Conservation (phyloP, 805 yeast genomes). For the Nakazawaea wyomingensis region DNA sequence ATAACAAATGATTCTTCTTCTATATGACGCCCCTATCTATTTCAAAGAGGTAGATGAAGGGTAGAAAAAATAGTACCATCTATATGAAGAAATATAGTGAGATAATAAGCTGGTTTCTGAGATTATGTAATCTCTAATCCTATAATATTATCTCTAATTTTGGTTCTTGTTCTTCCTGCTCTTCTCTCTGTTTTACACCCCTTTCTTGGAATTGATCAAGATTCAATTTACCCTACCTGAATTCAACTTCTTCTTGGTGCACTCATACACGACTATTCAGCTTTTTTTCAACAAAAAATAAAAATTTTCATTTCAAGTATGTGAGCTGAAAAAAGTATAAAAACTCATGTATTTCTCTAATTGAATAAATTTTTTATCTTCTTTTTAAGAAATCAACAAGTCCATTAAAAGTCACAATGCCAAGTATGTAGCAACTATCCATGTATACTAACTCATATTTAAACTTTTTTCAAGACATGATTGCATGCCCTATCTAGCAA, state of each 20-base stretch:
- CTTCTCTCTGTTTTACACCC: no score
- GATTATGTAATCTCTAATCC: no score
- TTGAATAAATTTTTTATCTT: neutral
- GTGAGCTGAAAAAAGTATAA: neutral
- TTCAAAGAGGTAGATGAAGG: no score
- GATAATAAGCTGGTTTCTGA: no score
- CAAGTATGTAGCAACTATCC: conserved; percentile 44
- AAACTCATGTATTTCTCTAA: neutral
- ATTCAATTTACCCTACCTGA: neutral
- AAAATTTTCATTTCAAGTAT: neutral
- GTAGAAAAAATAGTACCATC: no score
- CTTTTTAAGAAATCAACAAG: conserved; percentile 2
- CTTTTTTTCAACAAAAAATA: neutral
- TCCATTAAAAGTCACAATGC: conserved; percentile 43
- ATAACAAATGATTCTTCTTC: no score
- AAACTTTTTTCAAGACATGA: neutral
- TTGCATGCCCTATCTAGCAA: conserved; percentile 3
- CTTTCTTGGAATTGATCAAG: neutral
- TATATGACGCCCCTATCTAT: no score
- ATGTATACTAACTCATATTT: no score
- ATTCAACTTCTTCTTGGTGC: neutral
- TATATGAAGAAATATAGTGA: no score
- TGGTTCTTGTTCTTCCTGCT: no score
- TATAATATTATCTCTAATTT: no score
- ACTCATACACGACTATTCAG: neutral